Evolutionary conservation across 2,329 filamentous ascomycete genomes (phyloP), one percentile per base, ranked within the genome.

Genomic region (Monilinia vaccinii-corymbosi): DNA sequence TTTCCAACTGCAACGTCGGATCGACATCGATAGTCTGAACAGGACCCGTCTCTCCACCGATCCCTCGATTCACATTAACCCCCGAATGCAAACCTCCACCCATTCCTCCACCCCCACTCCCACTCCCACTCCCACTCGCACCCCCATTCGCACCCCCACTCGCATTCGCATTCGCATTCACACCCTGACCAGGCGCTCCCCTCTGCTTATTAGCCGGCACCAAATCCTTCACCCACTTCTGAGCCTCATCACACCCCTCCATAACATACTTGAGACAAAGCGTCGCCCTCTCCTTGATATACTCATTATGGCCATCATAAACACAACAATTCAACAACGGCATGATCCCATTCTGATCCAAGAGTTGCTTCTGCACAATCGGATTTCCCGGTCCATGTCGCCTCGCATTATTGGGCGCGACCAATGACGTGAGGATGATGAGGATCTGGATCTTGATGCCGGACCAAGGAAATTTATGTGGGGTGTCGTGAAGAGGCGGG

Each of bases 391-490:
- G 83, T 23, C 81, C 81, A 62, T 76, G 80, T 59, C 80, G 78
- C 7, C 82, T 77, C 5, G 81, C 79, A 0, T 78, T 76, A 0
- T 88, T 90, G 52, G 94, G 94, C 79, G 94, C 95, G 4, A 97
- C 85, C 0, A 97, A 82, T 0, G 88, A 91, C 0, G 90, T 92
- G 13, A 97, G 82, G 40, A 97, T 44, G 55, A 94, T 86, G 14
- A 97, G 88, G 46, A 95, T 91, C 61, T 96, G 85, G 52, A 91
- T 94, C 76, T 97, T 97, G 68, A 97, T 86, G 59, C 94, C 82
- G 1, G 80, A 75, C 84, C 84, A 87, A 0, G 84, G 78, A 68
- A 84, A 87, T 67, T 83, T 82, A 71, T 85, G 78, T 0, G 84
- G 82, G 0, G 80, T 79, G 44, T 86, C 83, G 60, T 95, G 74